Evolutionary conservation across 768 basidiomycete species (phyloP).

Genomic region (Suillus brevipes): DNA sequence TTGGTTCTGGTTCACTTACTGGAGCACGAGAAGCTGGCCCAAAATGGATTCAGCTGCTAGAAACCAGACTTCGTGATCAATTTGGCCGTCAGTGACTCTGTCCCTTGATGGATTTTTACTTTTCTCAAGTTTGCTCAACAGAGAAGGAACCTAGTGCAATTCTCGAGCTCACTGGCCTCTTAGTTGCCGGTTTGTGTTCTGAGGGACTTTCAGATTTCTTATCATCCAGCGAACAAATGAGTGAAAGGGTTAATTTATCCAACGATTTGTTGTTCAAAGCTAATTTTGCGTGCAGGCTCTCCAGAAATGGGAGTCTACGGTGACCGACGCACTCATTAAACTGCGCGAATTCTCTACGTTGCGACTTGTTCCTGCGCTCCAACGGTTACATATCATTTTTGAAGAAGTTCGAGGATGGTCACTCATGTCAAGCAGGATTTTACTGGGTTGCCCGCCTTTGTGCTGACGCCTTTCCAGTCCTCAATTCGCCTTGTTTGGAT

Average conservation of each 20-base stretch:
- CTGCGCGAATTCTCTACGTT: conserved; percentile 74
- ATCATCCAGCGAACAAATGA: conserved; percentile 76
- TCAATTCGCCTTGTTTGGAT: conserved; percentile 54
- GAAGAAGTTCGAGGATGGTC: conserved; percentile 83
- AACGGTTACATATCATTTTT: conserved; percentile 72
- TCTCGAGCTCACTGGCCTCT: conserved; percentile 67
- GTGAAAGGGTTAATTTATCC: conserved; percentile 62
- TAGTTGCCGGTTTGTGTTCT: conserved; percentile 71
- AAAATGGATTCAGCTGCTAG: conserved; percentile 68
- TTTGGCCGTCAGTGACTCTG: conserved; percentile 57
- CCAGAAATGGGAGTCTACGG: conserved; percentile 79
- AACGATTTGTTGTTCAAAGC: conserved; percentile 13
- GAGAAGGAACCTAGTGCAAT: conserved; percentile 64
- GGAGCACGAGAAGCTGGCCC: conserved; percentile 75
- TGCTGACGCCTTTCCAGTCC: conserved; percentile 44
- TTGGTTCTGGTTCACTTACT: conserved; percentile 61
- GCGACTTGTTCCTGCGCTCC: conserved; percentile 69
- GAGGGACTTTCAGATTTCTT: conserved; percentile 74
- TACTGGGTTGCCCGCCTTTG: conserved; percentile 12
- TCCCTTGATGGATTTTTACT: neutral
- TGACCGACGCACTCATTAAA: conserved; percentile 68
- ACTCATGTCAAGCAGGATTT: conserved; percentile 50
- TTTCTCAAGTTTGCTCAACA: conserved; percentile 26
- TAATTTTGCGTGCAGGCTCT: conserved; percentile 53
- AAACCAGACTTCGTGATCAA: conserved; percentile 62